phyloP scores from a whole-genome alignment of 1,284 basidiomycete species.

The Coniferiporia weirii region DNA sequence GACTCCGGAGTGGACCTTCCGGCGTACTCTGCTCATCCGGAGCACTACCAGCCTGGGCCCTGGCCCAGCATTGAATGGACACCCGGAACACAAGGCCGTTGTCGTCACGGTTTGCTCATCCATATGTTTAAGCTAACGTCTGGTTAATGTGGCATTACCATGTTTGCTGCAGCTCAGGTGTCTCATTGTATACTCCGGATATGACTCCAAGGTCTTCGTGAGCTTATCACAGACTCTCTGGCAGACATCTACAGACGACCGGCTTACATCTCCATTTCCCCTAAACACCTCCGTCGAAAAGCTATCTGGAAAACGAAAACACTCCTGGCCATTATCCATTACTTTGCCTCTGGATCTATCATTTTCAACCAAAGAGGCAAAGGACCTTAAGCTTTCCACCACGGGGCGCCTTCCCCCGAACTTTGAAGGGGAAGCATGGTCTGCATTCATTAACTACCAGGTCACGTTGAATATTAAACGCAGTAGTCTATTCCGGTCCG shows the following conservation, averaged over 20 bases:
- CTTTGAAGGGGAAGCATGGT: background rate
- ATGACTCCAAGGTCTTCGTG: conserved; percentile 14
- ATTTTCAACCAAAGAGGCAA: background rate
- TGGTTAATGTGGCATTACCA: background rate
- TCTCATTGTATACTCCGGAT: conserved; percentile 4
- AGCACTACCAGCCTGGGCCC: too few species aligned
- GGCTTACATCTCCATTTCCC: background rate
- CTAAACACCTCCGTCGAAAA: conserved; percentile 2
- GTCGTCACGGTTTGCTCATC: background rate
- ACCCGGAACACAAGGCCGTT: conserved; percentile 5
- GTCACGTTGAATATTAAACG: too few species aligned
- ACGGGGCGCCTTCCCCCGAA: conserved; percentile 4
- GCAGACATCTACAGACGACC: conserved; percentile 14
- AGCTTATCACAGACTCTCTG: conserved; percentile 14
- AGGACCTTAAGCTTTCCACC: background rate
- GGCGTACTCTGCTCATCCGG: too few species aligned
- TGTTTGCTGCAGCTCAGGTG: conserved; percentile 1
- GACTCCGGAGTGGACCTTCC: too few species aligned
- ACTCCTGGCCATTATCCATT: conserved; percentile 17
- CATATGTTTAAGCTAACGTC: background rate
- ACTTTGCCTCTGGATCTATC: conserved; percentile 11
- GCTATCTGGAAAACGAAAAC: conserved; percentile 16
- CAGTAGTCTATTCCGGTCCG: too few species aligned
- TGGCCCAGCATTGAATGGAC: too few species aligned
- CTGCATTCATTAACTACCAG: too few species aligned